Conservation (phyloP, 768 basidiomycete genomes). For the Tulasnella sp. region DNA sequence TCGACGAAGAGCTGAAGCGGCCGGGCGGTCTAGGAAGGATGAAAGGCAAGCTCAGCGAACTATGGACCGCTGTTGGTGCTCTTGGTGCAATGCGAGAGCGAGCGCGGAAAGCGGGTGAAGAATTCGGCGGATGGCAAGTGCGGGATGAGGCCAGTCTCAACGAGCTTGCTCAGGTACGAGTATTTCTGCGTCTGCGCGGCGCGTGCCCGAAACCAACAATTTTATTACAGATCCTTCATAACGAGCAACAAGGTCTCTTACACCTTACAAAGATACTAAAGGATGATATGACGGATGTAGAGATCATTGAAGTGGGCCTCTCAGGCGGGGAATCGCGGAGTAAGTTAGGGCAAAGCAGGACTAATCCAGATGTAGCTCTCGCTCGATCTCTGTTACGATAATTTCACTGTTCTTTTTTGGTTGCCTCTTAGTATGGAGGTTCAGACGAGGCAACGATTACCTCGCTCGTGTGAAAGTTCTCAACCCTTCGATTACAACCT, state of each 20-base stretch:
- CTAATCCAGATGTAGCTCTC: background rate
- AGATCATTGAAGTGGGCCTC: slow-evolving; percentile 43
- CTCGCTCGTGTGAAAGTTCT: background rate
- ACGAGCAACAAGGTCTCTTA: slow-evolving; percentile 75
- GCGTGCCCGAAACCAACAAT: background rate
- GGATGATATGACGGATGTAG: slow-evolving; percentile 59
- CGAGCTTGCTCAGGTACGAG: slow-evolving; percentile 65
- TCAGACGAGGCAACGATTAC: no score
- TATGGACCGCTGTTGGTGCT: slow-evolving; percentile 80
- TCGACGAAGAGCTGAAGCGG: slow-evolving; percentile 64
- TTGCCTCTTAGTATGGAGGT: background rate
- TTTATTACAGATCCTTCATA: slow-evolving; percentile 55
- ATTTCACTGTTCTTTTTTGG: background rate
- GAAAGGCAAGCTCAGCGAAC: slow-evolving; percentile 70
- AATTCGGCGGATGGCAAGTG: slow-evolving; percentile 61
- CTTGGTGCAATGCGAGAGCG: slow-evolving; percentile 55
- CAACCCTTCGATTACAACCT: background rate
- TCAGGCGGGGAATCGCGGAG: slow-evolving; percentile 6
- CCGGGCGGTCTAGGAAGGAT: slow-evolving; percentile 47
- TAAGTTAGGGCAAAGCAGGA: background rate
- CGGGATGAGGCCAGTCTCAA: slow-evolving; percentile 79
- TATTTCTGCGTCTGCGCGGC: background rate
- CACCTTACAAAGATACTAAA: slow-evolving; percentile 75
- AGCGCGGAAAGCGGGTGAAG: slow-evolving; percentile 42
- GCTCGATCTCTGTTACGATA: background rate